phyloP scores from a whole-genome alignment of 345 rosid genomes.

The Citropsis articulata region DNA sequence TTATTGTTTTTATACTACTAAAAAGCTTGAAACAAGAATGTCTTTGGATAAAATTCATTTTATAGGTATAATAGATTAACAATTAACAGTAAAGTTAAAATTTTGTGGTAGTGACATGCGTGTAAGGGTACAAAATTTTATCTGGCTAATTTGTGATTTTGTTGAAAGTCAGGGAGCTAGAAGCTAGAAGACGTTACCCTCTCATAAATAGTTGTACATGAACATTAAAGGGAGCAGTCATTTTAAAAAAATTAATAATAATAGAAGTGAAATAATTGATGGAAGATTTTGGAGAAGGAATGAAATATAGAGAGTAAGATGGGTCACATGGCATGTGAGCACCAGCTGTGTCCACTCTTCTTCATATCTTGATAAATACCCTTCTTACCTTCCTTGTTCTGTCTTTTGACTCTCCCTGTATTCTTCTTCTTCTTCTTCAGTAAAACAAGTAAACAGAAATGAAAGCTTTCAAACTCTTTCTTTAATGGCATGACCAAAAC shows the following conservation, averaged over 20 bases:
- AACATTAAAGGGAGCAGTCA: neutral
- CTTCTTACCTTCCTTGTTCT: conserved; percentile 36
- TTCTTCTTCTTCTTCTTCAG: conserved; percentile 6
- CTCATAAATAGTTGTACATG: neutral
- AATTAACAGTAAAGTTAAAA: too few species aligned
- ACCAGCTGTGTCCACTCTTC: conserved; percentile 82
- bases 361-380: conserved; percentile 45
- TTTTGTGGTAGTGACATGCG: too few species aligned
- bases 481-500: conserved; percentile 48
- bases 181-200: neutral
- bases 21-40: too few species aligned
- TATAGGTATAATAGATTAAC: too few species aligned
- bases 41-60: too few species aligned
- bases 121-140: too few species aligned
- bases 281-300: neutral
- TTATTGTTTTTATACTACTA: too few species aligned
- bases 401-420: conserved; percentile 37
- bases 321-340: conserved; percentile 87
- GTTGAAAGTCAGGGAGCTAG: neutral
- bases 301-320: conserved; percentile 12
- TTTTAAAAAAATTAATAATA: neutral
- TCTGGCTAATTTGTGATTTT: too few species aligned
- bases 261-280: conserved; percentile 2
- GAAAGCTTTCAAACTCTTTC: conserved; percentile 25
- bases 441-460: neutral